Base-by-base conservation (phyloP, 1,284 basidiomycete genomes). In the Tranzscheliella williamsii region DNA sequence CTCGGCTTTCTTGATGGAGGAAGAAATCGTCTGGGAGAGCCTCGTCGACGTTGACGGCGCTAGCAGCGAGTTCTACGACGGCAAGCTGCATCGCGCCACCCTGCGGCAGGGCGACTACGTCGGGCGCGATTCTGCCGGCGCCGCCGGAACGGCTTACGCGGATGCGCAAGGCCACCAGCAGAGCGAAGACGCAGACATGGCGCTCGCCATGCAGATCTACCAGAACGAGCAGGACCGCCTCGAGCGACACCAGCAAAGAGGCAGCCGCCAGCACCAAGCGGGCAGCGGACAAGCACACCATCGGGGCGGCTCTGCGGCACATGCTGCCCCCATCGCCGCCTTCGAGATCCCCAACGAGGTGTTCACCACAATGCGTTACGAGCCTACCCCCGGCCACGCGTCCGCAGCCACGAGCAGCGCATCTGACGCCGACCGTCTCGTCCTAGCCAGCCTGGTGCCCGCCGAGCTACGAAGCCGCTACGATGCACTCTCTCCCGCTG, bases 41-140 rank as follows among this genome's bases (percentile, higher is more conserved):
- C 79, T 94, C 18, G 88, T 89, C 64, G 91, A 95, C 68, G 83
- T 92, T 30, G 90, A 92, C 57, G 89, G 90, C 2, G 82, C 53
- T 2, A 63, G 60, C 38, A 63, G 60, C 40, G 63, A 62, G 23
- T 67, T 69, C 33, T 72, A 50, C 31, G 69, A 72, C 34, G 64
- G 43, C 13, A 50, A 55, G 31, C 64, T 72, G 43, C 50, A 41
- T 37, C 53, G 51, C 22, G 52, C 57, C 26, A 47, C 38, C 1
- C 20, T 67, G 51, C 42, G 61, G 5, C 51, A 55, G 23, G 61
- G 51, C 5, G 61, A 60, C 27, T 60, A 65, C 15, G 55, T 55
- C 4, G 54, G 62, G 13, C 31, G 38, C 6, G 38, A 49, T 29
- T 26, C 45, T 15, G 32, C 45, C 21, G 42, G 37, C 5, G 17